Evolutionary conservation across 495 filamentous ascomycete genomes (phyloP), one percentile per base, ranked within the genome.

Genomic region (Podospora didyma): DNA sequence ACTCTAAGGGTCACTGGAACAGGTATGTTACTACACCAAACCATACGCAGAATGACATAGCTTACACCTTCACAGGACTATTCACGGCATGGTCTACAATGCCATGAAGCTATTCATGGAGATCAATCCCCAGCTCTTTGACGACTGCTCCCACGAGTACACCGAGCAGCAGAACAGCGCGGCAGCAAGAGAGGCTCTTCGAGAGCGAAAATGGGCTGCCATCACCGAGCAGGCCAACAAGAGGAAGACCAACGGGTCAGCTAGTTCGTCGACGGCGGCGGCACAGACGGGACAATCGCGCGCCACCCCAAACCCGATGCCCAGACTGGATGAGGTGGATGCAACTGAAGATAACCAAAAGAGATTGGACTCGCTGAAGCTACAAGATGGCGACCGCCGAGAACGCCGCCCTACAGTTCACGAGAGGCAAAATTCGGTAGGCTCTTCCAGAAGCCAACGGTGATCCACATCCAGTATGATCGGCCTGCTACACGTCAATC

Each of bases 51-150:
- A n/a, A 20, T 26, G 7, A 23, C 22, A 14, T 23, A 4, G 21
- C 49, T 62, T 26, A 63, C 52, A 3, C 5, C 11, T 11, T 14
- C 6, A 22, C 51, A 98, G 94, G 60, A 99, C 94, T 11, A 99
- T 99, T 61, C 95, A 99, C 65, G 94, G 95, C 66, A 97, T 99
- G 95, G 94, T 99, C 17, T 99, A 97, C 69, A 99, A 97, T 67
- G 94, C 94, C 47, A 99, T 99, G 94, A 99, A 99, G 69, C 86
- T 99, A 45, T 99, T 99, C 73, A 99, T 99, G 94, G 94, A 99
- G 72, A 97, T 99, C 64, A 97, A 99, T 64, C 94, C 94, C 16
- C 90, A 96, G 65, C 86, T 99, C 22, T 99, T 99, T 67, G 94
- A 99, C 61, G 94, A 97, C 65, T 99, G 94, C 74, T 96, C 93